phyloP scores from a whole-genome alignment of 495 filamentous ascomycete genomes.

The Lindgomyces ingoldianus region DNA sequence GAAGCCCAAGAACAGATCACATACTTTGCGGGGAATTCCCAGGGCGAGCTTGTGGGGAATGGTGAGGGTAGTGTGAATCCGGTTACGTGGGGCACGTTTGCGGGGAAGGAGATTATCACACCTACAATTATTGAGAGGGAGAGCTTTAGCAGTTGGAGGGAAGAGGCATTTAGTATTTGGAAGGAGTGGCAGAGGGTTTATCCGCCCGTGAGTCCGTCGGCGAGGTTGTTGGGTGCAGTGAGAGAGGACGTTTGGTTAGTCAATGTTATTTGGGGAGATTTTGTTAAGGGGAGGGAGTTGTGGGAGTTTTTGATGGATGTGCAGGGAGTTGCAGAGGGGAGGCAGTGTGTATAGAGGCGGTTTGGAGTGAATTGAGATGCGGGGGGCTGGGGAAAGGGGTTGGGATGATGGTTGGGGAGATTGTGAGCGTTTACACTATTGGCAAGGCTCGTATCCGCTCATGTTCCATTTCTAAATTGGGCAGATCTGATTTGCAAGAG shows the following conservation, averaged over 20 bases:
- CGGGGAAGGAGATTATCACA: slow-evolving; percentile 94
- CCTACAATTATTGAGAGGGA: slow-evolving; percentile 98
- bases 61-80: slow-evolving; percentile 76
- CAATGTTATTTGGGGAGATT: slow-evolving; percentile 87
- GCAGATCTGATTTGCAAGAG: no score
- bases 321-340: neutral
- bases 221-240: slow-evolving; percentile 65
- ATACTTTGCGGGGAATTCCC: slow-evolving; percentile 79
- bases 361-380: neutral
- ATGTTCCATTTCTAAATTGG: no score
- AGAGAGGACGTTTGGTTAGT: slow-evolving; percentile 78
- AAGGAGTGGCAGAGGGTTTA: slow-evolving; percentile 89
- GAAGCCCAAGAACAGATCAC: slow-evolving; percentile 62
- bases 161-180: slow-evolving; percentile 96
- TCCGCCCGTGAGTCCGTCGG: slow-evolving; percentile 62
- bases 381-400: neutral
- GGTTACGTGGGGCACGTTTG: slow-evolving; percentile 96
- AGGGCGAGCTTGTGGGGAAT: slow-evolving; percentile 70
- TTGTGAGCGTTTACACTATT: no score
- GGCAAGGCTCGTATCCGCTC: no score
- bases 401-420: neutral
- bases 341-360: neutral
- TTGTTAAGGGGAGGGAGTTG: slow-evolving; percentile 63
- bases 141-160: slow-evolving; percentile 90
- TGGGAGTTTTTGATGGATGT: slow-evolving; percentile 54